These are phyloP conservation scores for Ammopiptanthus mongolicus DNA, from an alignment of 306 rosid species.

Conservation along the genomic window DNA sequence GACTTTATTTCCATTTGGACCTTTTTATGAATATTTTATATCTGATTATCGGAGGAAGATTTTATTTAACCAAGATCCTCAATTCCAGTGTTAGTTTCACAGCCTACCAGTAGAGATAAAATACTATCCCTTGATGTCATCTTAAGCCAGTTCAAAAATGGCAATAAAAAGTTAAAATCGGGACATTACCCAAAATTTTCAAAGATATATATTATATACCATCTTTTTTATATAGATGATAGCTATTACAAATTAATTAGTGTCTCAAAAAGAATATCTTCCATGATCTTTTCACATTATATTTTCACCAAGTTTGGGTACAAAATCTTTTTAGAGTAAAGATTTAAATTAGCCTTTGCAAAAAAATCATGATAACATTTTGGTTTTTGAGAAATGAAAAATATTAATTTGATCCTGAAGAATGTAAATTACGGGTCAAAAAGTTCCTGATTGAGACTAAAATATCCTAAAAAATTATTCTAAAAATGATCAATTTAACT, in stretches of 20 bases:
- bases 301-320: not conserved
- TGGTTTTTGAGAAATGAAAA: too few species aligned
- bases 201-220: not conserved
- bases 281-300: not conserved
- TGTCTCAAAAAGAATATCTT: not conserved
- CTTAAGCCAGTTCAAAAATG: not conserved
- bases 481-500: too few species aligned
- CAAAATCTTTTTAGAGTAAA: not conserved
- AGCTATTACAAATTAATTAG: not conserved
- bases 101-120: too few species aligned
- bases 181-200: not conserved
- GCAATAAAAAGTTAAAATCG: not conserved
- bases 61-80: too few species aligned
- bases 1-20: conserved; percentile 7
- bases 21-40: not conserved
- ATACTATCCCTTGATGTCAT: too few species aligned
- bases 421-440: too few species aligned
- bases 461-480: too few species aligned
- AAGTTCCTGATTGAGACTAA: too few species aligned
- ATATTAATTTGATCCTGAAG: too few species aligned
- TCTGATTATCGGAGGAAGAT: too few species aligned
- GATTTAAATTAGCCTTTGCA: too few species aligned
- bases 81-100: too few species aligned
- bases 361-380: not conserved
- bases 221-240: not conserved